Base-by-base conservation (phyloP, 495 filamentous ascomycete genomes). In the Penicillium cinerascens region DNA sequence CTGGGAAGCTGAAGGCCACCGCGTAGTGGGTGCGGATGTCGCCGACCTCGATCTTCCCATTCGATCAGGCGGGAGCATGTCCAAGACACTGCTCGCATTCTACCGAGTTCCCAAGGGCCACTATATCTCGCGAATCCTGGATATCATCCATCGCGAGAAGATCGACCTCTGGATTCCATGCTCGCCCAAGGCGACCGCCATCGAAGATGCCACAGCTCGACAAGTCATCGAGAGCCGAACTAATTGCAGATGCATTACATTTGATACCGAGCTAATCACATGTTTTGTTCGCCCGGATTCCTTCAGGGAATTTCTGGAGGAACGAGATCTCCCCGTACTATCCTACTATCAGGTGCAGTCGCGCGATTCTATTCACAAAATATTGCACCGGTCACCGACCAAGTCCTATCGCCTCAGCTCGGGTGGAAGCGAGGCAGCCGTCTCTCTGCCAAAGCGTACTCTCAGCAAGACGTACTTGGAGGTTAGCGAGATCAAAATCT, bases 101-200 rank as follows among this genome's bases (percentile, higher is more conserved):
- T 83, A 84, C 63, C 64, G 66, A 1, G 67, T 90, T 6, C 64
- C 73, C 3, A 73, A 69, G 25, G 66, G 71, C 25, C 63, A 69
- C 23, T 82, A 79, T 29, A 69, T 80, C 41, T 65, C 75, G 2
- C 63, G 63, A 6, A 63, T 91, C 7, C 55, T 85, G 6, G 58
- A 79, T 15, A 75, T 89, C 15, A 71, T 91, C 27, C 64, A 76
- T 23, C 64, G 72, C 7, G 85, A 91, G 47, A 75, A 77, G 0
- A 76, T 88, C 16, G 82, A 89, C 47, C 56, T 91, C 0, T 92
- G 88, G 88, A 79, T 92, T 13, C 82, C 79, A 38, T 89, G 85
- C 56, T 87, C 86, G 0, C 80, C 79, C 8, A 79, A 82, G 7
- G 73, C 76, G 15, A 76, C 73, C 2, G 79, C 79, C 5, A 55